These are phyloP conservation scores for Cryphonectria nitschkei DNA, from an alignment of 2,329 filamentous ascomycete genomes.

Conservation along the genomic window DNA sequence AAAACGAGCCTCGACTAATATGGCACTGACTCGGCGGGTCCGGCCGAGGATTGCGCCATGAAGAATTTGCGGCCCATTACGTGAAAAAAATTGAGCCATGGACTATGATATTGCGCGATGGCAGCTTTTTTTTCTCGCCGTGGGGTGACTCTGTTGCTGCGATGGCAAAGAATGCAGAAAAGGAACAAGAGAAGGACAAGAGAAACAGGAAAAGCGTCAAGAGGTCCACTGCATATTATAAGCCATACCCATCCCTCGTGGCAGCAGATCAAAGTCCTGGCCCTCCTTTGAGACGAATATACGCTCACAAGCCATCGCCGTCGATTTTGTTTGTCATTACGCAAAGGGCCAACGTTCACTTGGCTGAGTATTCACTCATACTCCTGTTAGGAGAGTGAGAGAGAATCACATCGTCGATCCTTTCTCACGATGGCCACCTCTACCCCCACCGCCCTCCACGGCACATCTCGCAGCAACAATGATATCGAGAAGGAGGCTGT, in stretches of 20 bases:
- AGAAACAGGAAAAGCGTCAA: background rate
- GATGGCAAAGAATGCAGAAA: background rate
- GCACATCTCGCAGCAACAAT: constrained; percentile 8
- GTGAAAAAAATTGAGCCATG: constrained; percentile 16
- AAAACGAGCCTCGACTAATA: background rate
- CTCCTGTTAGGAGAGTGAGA: background rate
- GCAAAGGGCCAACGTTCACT: background rate
- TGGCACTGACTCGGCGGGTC: constrained; percentile 14
- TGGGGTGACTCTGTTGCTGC: background rate
- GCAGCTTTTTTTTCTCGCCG: background rate
- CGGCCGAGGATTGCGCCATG: constrained; percentile 25
- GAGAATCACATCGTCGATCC: background rate
- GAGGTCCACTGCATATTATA: background rate
- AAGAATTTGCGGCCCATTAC: constrained; percentile 27
- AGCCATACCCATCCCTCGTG: background rate
- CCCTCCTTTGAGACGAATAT: background rate
- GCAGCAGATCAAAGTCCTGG: too few relatives aligned
- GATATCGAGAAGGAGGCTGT: constrained; percentile 28
- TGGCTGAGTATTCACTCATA: background rate
- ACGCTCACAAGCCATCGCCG: background rate
- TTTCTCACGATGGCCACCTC: constrained; percentile 18
- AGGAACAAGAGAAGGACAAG: too few relatives aligned
- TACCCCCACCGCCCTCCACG: constrained; percentile 1
- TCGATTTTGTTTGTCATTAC: background rate
- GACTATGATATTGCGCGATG: background rate